Evolutionary conservation across 1,284 basidiomycete genomes (phyloP), one percentile per base, ranked within the genome.

Genomic region (Leccinum solheimii): DNA sequence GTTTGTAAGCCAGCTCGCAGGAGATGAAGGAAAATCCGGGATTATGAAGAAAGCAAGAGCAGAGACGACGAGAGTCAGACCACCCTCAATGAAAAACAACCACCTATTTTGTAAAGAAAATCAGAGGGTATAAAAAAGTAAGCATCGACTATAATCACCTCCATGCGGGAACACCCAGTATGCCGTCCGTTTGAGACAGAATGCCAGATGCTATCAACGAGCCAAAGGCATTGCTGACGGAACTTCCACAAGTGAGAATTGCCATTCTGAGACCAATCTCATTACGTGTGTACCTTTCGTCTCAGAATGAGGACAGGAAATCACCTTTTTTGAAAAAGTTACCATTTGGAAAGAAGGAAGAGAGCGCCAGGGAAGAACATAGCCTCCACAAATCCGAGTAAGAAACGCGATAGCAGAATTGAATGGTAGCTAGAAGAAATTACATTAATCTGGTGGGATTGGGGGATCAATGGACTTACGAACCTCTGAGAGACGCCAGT

Each of bases 211-310:
- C 91, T 58, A 92, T 84, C 9, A 94, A 78, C 1, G 90, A 81
- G n/a, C 92, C 90, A 71, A 94, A 93, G 2, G 91, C 92, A 76
- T 93, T 95, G 61, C 86, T 88, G 64, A 94, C 85, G 43, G 94
- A 78, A 69, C 80, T 86, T 11, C 90, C 91, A 67, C 84, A 86
- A 62, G 84, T 86, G 16, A 95, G 81, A 56, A 91, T 75, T 1
- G 91, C 87, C 38, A 87, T 92, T 62, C 93, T 81, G 45, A 88
- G 75, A 36, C 88, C 88, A 21, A 91, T 78, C 67, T 91, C 90
- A 26, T 59, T 55, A 14, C 67, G 64, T 16, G 63, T 67, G 54
- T 66, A 66, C 65, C 65, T 45, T 45, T 55, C 5, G 30, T 58
- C 53, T 60, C 16, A 54, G 48, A 2, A 34, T 21, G 27, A 59